Percentiles rank a stretch among this genome's conserved stretches.
Conservation (phyloP, 306 rosid species). For the Dalbergia cochinchinensis region DNA sequence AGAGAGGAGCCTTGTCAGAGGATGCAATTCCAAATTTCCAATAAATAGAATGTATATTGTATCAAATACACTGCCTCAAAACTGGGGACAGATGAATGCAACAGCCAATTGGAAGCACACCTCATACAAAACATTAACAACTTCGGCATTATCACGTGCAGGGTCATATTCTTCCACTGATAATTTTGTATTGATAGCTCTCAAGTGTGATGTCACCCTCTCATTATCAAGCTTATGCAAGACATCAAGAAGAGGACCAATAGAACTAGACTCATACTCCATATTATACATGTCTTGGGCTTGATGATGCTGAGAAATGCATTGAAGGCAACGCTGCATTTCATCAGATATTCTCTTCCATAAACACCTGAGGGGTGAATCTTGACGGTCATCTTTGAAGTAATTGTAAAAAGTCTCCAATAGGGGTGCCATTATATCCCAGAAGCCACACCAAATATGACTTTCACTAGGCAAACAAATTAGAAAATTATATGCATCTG, state of each 20-base stretch:
- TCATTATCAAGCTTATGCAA: slow-evolving; percentile 81
- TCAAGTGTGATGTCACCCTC: slow-evolving; percentile 76
- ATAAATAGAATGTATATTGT: slow-evolving; percentile 31
- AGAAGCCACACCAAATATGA: slow-evolving; percentile 92
- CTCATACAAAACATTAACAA: slow-evolving; percentile 89
- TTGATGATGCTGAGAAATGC: slow-evolving; percentile 90
- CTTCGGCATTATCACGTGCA: slow-evolving; percentile 70
- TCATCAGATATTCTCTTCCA: slow-evolving; percentile 88
- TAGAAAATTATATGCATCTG: slow-evolving; percentile 77
- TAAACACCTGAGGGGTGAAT: slow-evolving; percentile 83
- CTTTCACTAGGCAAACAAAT: slow-evolving; percentile 68
- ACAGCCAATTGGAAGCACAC: slow-evolving; percentile 40
- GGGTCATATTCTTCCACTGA: slow-evolving; percentile 67
- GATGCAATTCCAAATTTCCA: slow-evolving; percentile 36
- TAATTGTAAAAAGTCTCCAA: slow-evolving; percentile 94
- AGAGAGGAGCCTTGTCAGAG: neutral
- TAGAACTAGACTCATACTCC: slow-evolving; percentile 81
- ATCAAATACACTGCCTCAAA: slow-evolving; percentile 19
- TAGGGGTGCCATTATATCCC: slow-evolving; percentile 95
- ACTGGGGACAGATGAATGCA: slow-evolving; percentile 29
- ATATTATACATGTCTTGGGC: slow-evolving; percentile 72
- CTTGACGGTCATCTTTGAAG: slow-evolving; percentile 71
- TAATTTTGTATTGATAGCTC: slow-evolving; percentile 68
- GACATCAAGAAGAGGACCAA: slow-evolving; percentile 87
- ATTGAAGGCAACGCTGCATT: slow-evolving; percentile 78